Percentiles rank a stretch among this genome's conserved stretches.
phyloP scores from a whole-genome alignment of 2,329 filamentous ascomycete species.

The Kalaharituber pfeilii region DNA sequence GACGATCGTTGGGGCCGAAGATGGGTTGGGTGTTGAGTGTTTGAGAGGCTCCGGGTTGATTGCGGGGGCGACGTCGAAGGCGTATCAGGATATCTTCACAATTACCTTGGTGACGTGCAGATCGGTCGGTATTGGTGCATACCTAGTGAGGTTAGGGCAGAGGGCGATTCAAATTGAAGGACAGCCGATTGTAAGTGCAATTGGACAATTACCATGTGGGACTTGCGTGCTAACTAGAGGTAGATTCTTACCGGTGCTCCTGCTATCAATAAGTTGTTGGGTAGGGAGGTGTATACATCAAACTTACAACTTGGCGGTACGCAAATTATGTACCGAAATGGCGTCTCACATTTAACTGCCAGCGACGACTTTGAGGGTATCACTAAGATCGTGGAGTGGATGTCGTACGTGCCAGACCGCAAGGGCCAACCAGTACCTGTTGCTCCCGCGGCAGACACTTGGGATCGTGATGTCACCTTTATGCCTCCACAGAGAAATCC shows the following conservation, averaged over 20 bases:
- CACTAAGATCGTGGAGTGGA: slow-evolving; percentile 93
- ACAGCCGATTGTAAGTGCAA: slow-evolving; percentile 52
- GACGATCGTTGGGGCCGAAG: slow-evolving; percentile 81
- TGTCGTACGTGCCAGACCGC: slow-evolving; percentile 93
- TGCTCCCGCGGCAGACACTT: slow-evolving; percentile 63
- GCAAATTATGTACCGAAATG: slow-evolving; percentile 99
- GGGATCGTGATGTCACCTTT: slow-evolving; percentile 85
- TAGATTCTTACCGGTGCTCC: slow-evolving; percentile 84
- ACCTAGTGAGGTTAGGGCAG: slow-evolving; percentile 93
- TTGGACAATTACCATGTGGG: background rate
- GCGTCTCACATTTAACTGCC: slow-evolving; percentile 97
- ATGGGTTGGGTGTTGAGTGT: slow-evolving; percentile 94
- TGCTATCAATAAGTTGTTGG: slow-evolving; percentile 93
- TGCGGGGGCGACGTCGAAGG: slow-evolving; percentile 87
- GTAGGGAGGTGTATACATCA: slow-evolving; percentile 95
- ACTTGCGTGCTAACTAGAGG: slow-evolving; percentile 5
- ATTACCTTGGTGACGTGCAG: slow-evolving; percentile 93
- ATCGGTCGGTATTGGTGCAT: slow-evolving; percentile 97
- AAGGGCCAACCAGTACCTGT: slow-evolving; percentile 88
- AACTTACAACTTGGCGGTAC: slow-evolving; percentile 98
- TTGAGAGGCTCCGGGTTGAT: slow-evolving; percentile 93
- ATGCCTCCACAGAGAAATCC: slow-evolving; percentile 61
- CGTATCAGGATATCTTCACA: slow-evolving; percentile 98
- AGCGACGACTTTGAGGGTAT: slow-evolving; percentile 96
- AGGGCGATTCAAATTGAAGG: slow-evolving; percentile 98